Evolutionary conservation across 352 stramenopile species (phyloP).

Genomic region (Thraustotheca clavata): DNA sequence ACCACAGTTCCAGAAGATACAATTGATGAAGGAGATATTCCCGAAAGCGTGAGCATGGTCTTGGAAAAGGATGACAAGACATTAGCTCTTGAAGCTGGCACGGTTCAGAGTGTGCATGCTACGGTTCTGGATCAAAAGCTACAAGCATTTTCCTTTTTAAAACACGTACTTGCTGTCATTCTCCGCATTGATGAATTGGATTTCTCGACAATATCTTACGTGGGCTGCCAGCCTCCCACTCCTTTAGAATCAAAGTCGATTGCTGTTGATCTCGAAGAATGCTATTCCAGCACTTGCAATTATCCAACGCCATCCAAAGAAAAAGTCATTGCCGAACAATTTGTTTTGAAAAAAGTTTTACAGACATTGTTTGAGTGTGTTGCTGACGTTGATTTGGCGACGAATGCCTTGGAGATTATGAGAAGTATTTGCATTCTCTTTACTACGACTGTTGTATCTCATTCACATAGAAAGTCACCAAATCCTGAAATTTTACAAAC

Average conservation of each 20-base stretch:
- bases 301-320: background rate
- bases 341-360: slow-evolving; percentile 44
- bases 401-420: slow-evolving; percentile 46
- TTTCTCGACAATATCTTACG: background rate
- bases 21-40: slow-evolving; percentile 14
- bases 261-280: slow-evolving; percentile 1
- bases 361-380: slow-evolving; percentile 60
- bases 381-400: slow-evolving; percentile 64
- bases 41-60: slow-evolving; percentile 30
- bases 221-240: background rate
- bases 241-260: slow-evolving; percentile 24
- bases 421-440: slow-evolving; percentile 47
- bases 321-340: slow-evolving; percentile 25
- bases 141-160: slow-evolving; percentile 65
- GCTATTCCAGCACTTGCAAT: background rate
- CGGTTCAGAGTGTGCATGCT: slow-evolving; percentile 47
- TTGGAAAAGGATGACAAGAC: slow-evolving; percentile 84
- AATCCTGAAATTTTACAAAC: slow-evolving; percentile 65
- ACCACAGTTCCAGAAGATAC: background rate
- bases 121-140: slow-evolving; percentile 70
- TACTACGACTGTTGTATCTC: slow-evolving; percentile 35
- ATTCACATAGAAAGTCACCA: slow-evolving; percentile 44
- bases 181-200: slow-evolving; percentile 33
- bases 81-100: slow-evolving; percentile 56
- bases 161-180: slow-evolving; percentile 39